Percentiles rank a stretch among this genome's conserved stretches.
Conservation (phyloP, 495 filamentous ascomycete genomes). For the Hypoxylon lenormandii region DNA sequence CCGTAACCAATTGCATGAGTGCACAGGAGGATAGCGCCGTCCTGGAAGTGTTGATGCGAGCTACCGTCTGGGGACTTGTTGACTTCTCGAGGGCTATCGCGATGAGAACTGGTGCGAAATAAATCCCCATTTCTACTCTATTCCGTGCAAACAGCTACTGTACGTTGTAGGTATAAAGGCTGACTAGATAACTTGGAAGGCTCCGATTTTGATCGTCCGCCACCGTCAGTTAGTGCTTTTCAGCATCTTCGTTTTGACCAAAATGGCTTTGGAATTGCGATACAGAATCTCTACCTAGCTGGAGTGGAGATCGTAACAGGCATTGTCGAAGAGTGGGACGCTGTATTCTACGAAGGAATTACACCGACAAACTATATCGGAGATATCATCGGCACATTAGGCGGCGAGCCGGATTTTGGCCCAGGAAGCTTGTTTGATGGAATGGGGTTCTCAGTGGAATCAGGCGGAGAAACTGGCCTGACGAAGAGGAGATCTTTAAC, state of each 20-base stretch:
- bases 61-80: constrained; percentile 63
- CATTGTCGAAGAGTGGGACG: constrained; percentile 71
- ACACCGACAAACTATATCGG: constrained; percentile 76
- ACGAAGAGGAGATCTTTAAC: not conserved
- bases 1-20: constrained; percentile 74
- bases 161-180: not conserved
- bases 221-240: constrained; percentile 65
- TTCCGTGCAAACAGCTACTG: too few species aligned
- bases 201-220: constrained; percentile 77
- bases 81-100: constrained; percentile 77
- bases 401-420: constrained; percentile 75
- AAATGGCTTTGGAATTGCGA: constrained; percentile 68
- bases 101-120: constrained; percentile 70
- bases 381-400: constrained; percentile 75
- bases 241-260: constrained; percentile 70
- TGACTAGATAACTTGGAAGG: constrained; percentile 49
- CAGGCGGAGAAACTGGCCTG: not conserved
- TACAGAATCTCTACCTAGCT: constrained; percentile 75
- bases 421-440: constrained; percentile 59
- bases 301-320: constrained; percentile 75
- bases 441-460: constrained; percentile 11
- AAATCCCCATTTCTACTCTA: not conserved
- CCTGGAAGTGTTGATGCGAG: constrained; percentile 74
- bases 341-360: constrained; percentile 68
- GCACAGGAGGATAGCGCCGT: constrained; percentile 82